Base-by-base conservation (phyloP, 2,329 filamentous ascomycete genomes). In the Beauveria caledonica region DNA sequence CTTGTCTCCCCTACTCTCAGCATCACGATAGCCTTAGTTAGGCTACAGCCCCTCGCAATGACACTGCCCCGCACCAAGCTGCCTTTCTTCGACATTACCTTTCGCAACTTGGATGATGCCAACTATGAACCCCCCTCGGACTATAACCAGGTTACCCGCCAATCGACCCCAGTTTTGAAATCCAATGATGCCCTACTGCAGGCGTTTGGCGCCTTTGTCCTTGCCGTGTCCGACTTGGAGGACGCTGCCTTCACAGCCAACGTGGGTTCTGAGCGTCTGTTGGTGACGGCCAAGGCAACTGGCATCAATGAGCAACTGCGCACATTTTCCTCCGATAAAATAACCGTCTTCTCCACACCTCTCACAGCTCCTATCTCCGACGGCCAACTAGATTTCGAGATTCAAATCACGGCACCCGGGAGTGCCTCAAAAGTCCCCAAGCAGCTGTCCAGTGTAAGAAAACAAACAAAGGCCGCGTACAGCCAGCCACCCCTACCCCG, bases 51-150 rank as follows among this genome's bases (percentile, higher is more conserved):
- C 13, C 13, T 19, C 50, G 49, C 29, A 27, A 60, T 60, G 58
- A 44, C 58, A 13, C 50, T 45, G 33, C 52, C 59, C n/a, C 44
- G 53, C 33, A 61, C 59, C 23, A 61, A 61, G 52, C 52, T 61
- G 59, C 59, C 59, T 11, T 61, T 61, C 52, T 61, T 46, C 45
- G 52, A 61, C 46, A 52, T 57, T 48, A 45, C 45, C 45, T 55
- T 57, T 23, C 59, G 36, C 59, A 52, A 57, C 36, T 25, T 44
- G 7, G 42, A 60, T 17, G 59, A 61, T 42, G 29, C n/a, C 45
- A 36, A 51, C 45, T 50, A 56, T 19, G 45, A 55, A 8, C 36
- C 52, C 13, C 59, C 59, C 4, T 61, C 52, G 9, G 52, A 61
- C 51, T 61, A 56, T 6, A 56, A 61, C 15, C 51, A 61, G 23